Base-by-base conservation (phyloP, 2,329 filamentous ascomycete species). In the Colletotrichum musae region DNA sequence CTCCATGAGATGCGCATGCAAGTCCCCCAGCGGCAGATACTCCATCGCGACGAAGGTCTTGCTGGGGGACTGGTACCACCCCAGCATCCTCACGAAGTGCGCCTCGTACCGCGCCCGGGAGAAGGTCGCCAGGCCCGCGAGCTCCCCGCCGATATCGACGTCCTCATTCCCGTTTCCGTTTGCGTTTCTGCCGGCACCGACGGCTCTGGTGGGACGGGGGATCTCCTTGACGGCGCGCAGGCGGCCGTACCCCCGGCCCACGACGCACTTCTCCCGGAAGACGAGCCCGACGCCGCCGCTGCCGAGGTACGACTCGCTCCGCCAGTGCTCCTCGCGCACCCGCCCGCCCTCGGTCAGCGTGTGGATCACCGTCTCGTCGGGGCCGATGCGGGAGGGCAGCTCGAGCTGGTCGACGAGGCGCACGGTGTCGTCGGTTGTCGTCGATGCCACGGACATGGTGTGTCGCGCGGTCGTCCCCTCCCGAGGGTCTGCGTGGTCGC, bases 31-130 rank as follows among this genome's bases (percentile, higher is more conserved):
- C 16, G 59, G 39, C 15, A 62, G 39, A 16, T 45, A 54, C 39
- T 62, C 59, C 59, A 62, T 62, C 15, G 59, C 59, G 6, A 62
- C 39, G 16, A 62, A 62, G 18, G 54, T 50, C 28, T 62, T 62
- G 16, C 39, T 54, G 12, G 39, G 50, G 16, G 50, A 54, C n/a
- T 62, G 59, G 12, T 62, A 62, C 59, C 59, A 62, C 15, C 59
- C 59, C 10, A 62, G 12, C 4, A 41, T 53, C 13, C 24, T 62
- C 3, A 62, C 59, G 24, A 62, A 62, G n/a, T 53, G 24, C 13
- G 59, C 59, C 24, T 54, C 59, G 7, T 54, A 62, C 59, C 54
- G n/a, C 24, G 28, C 43, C 36, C 53, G 36, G 21, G 58, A 61
- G 1, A 61, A 18, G 5, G 32, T 26, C 2, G 16, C 18, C 6